Conservation (phyloP, 179 eudicot species). For the Actinidia chinensis region DNA sequence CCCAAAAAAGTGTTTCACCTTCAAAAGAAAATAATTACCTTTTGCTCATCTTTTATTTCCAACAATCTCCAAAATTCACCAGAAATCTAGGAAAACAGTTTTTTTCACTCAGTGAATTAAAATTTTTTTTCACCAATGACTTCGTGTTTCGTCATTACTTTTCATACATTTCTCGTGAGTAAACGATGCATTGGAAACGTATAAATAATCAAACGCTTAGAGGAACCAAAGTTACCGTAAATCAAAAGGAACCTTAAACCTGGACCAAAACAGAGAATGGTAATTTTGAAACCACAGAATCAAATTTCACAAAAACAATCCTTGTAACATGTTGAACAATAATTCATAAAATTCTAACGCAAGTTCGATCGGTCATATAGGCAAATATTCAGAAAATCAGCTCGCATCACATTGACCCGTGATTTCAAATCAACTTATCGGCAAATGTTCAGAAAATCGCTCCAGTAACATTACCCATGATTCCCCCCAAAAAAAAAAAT, state of each 20-base stretch:
- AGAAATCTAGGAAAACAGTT: not conserved
- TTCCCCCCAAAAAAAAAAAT: too few relatives aligned
- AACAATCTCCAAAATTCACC: not conserved
- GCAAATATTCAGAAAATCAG: too few relatives aligned
- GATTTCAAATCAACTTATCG: too few relatives aligned
- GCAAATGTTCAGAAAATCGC: too few relatives aligned
- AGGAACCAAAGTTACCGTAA: not conserved
- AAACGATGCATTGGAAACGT: not conserved
- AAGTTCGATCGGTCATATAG: not conserved
- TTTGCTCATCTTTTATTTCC: not conserved
- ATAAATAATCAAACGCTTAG: not conserved
- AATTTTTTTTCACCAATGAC: not conserved
- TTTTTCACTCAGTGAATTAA: not conserved
- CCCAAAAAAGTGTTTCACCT: not conserved
- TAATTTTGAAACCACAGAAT: not conserved
- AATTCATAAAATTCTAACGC: not conserved
- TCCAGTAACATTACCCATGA: too few relatives aligned
- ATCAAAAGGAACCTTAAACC: not conserved
- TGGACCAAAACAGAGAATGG: not conserved
- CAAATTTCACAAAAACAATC: not conserved
- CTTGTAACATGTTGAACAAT: not conserved
- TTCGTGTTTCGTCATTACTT: not conserved
- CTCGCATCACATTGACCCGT: too few relatives aligned
- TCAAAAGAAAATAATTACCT: not conserved
- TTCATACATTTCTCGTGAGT: not conserved